Evolutionary conservation across 805 yeast genomes (phyloP).

Genomic region (Kluyveromyces starmeri): DNA sequence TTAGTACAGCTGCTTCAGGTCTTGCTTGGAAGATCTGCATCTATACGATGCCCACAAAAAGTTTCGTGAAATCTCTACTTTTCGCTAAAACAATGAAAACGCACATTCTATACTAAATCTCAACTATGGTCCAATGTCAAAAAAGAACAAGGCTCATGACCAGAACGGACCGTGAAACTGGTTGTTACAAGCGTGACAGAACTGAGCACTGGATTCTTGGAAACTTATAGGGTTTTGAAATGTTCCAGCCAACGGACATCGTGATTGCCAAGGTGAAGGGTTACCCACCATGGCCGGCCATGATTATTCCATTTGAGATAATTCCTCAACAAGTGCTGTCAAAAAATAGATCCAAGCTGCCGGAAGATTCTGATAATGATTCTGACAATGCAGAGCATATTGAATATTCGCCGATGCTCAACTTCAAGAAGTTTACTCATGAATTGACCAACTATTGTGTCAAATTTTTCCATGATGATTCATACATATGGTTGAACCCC

Average conservation of each 20-base stretch:
- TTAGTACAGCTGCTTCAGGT: no score
- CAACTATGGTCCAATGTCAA: no score
- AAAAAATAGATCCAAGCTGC: conserved; percentile 1
- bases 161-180: no score
- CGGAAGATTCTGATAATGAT: conserved; percentile 10
- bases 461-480: conserved; percentile 28
- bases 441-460: conserved; percentile 22
- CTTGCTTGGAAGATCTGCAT: no score
- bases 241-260: conserved; percentile 40
- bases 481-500: conserved; percentile 27
- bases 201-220: no score
- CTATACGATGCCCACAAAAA: no score
- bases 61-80: no score
- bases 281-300: conserved; percentile 87
- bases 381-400: conserved; percentile 15
- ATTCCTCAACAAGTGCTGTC: conserved; percentile 48
- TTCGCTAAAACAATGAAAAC: no score
- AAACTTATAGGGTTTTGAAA: no score
- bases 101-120: no score
- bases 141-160: no score
- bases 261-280: conserved; percentile 81
- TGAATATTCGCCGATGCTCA: conserved; percentile 17
- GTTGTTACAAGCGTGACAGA: no score
- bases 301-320: conserved; percentile 53
- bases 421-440: conserved; percentile 17